Evolutionary conservation across 73 alveolate genomes (phyloP).

Genomic region (Stentor roeselii): DNA sequence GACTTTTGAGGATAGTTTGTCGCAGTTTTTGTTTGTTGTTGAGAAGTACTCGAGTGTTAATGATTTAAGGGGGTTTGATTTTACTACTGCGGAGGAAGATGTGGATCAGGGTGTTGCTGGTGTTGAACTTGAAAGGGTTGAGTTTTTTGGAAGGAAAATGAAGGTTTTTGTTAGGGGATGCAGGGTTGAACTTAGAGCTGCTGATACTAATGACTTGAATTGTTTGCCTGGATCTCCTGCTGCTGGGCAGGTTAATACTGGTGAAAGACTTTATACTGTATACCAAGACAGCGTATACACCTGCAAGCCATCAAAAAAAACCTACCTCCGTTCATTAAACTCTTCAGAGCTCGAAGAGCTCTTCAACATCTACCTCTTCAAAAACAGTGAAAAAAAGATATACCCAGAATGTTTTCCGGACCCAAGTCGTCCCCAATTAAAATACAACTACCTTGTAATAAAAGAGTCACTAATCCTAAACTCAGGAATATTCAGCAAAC

Average conservation of each 20-base stretch:
- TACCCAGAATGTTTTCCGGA: slow-evolving; percentile 9
- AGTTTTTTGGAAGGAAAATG: not conserved
- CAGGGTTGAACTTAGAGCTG: not conserved
- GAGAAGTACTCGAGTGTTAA: too few relatives aligned
- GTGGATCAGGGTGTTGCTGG: not conserved
- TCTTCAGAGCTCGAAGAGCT: not conserved
- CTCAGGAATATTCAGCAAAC: not conserved
- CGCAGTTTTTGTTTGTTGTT: not conserved
- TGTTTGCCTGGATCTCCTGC: not conserved
- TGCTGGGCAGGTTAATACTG: not conserved
- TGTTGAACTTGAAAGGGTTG: not conserved
- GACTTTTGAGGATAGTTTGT: not conserved
- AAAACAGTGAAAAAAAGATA: not conserved
- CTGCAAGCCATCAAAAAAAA: not conserved
- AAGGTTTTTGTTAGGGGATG: not conserved
- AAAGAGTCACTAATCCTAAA: not conserved
- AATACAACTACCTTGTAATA: not conserved
- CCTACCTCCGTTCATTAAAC: not conserved
- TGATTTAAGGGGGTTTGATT: too few relatives aligned
- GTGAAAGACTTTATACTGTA: not conserved
- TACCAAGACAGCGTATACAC: not conserved
- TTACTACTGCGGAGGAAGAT: not conserved
- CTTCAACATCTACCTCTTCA: not conserved
- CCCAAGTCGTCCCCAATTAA: not conserved
- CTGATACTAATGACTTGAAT: not conserved